Percentiles rank a stretch among this genome's conserved stretches.
Conservation (phyloP, 2,329 filamentous ascomycete genomes). For the Cladorrhinum sp. region DNA sequence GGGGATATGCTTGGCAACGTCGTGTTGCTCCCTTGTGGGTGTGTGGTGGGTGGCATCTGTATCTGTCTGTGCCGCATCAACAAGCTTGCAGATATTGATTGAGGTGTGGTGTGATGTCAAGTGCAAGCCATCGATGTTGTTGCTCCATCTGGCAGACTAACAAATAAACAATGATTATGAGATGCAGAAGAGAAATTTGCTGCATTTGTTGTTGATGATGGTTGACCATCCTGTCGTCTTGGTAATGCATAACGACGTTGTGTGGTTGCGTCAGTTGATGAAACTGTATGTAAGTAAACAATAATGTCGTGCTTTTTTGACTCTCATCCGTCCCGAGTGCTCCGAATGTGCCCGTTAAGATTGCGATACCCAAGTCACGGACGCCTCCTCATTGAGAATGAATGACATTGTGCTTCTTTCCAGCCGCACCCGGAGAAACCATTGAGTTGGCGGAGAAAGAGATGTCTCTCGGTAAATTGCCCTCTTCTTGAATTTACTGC, state of each 20-base stretch:
- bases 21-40: not conserved
- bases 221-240: no score
- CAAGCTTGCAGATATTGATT: not conserved
- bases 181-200: no score
- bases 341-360: slow-evolving; percentile 1
- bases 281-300: not conserved
- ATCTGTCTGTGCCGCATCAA: not conserved
- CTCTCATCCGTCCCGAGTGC: not conserved
- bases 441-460: no score
- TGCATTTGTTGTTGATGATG: not conserved
- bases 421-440: slow-evolving; percentile 5
- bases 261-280: slow-evolving; percentile 3
- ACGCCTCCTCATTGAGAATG: not conserved
- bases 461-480: not conserved
- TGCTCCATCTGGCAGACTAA: slow-evolving; percentile 4
- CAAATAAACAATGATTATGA: not conserved
- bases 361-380: slow-evolving; percentile 13
- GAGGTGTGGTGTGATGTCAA: not conserved
- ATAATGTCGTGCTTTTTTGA: not conserved
- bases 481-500: no score
- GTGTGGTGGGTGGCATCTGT: not conserved
- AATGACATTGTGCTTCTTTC: not conserved
- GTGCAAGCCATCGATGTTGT: not conserved
- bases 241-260: not conserved
- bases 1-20: not conserved